Evolutionary conservation across 2,329 filamentous ascomycete species (phyloP).

Genomic region (Laburnicola sp.): DNA sequence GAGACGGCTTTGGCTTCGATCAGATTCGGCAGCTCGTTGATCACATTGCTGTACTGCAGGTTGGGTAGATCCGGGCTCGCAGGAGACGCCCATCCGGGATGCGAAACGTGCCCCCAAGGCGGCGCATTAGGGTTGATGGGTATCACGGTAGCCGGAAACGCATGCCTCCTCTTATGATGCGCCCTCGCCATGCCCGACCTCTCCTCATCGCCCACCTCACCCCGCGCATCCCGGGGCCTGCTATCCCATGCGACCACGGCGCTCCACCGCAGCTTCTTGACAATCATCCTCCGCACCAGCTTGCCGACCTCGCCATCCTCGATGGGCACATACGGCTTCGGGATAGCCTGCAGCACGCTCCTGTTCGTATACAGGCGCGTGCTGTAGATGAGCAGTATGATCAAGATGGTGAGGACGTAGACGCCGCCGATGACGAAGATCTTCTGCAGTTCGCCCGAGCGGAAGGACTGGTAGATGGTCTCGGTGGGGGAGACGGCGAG

Average conservation of each 20-base stretch:
- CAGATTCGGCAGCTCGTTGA: slow-evolving; percentile 82
- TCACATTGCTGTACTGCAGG: slow-evolving; percentile 79
- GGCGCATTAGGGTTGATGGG: slow-evolving; percentile 52
- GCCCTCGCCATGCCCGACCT: slow-evolving; percentile 30
- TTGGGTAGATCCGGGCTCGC: slow-evolving; percentile 72
- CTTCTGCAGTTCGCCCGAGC: slow-evolving; percentile 70
- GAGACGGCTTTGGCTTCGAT: slow-evolving; percentile 94
- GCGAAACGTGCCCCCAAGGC: slow-evolving; percentile 81
- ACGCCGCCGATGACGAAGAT: slow-evolving; percentile 78
- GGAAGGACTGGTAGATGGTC: slow-evolving; percentile 72
- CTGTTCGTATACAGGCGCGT: slow-evolving; percentile 86
- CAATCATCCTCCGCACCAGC: slow-evolving; percentile 75
- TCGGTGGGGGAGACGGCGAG: slow-evolving; percentile 81
- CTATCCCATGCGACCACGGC: slow-evolving; percentile 80
- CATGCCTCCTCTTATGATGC: slow-evolving; percentile 35
- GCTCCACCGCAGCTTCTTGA: slow-evolving; percentile 71
- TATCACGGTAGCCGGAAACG: slow-evolving; percentile 39
- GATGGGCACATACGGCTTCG: slow-evolving; percentile 82
- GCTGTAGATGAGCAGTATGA: slow-evolving; percentile 76
- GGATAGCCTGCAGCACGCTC: slow-evolving; percentile 77
- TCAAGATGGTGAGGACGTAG: slow-evolving; percentile 71
- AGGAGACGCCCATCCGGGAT: slow-evolving; percentile 87
- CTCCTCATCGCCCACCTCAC: slow-evolving; percentile 42
- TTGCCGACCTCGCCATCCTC: slow-evolving; percentile 81
- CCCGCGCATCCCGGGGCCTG: slow-evolving; percentile 63